Conservation (phyloP, 768 basidiomycete species). For the Tylopilus sp. region DNA sequence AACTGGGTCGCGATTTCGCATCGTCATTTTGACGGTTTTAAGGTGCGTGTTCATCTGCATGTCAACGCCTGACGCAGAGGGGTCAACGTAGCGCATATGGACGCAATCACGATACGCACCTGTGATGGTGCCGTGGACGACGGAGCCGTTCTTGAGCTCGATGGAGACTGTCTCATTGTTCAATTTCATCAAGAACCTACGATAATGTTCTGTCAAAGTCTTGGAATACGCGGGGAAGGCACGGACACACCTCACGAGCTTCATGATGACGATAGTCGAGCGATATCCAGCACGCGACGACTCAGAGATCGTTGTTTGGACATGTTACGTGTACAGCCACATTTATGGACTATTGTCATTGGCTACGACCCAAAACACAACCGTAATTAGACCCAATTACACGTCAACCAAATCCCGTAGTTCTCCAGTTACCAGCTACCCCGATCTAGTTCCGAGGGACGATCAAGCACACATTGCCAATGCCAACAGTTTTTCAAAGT, state of each 20-base stretch:
- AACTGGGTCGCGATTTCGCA: slow-evolving; percentile 82
- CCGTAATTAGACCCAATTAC: too few species aligned
- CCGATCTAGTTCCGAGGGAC: neutral
- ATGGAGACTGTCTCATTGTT: slow-evolving; percentile 99
- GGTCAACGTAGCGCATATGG: neutral
- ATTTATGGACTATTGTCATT: too few species aligned
- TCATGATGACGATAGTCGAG: slow-evolving; percentile 50
- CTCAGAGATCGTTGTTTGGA: slow-evolving; percentile 18
- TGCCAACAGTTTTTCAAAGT: slow-evolving; percentile 44
- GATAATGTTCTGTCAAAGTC: slow-evolving; percentile 7
- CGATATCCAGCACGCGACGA: slow-evolving; percentile 15
- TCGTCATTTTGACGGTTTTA: slow-evolving; percentile 97
- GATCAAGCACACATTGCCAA: slow-evolving; percentile 29
- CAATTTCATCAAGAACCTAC: slow-evolving; percentile 98
- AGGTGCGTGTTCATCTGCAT: slow-evolving; percentile 99
- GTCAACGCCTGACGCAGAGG: slow-evolving; percentile 72
- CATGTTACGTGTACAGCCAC: neutral
- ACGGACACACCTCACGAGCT: slow-evolving; percentile 70
- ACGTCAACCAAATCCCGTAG: too few species aligned
- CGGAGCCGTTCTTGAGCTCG: slow-evolving; percentile 96
- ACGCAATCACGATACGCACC: slow-evolving; percentile 48
- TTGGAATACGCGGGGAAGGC: neutral
- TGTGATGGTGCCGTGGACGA: slow-evolving; percentile 95
- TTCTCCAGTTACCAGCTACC: too few species aligned
- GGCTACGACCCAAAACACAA: too few species aligned